These are phyloP conservation scores for Remersonia thermophila DNA, from an alignment of 2,329 filamentous ascomycete species.

Conservation along the genomic window DNA sequence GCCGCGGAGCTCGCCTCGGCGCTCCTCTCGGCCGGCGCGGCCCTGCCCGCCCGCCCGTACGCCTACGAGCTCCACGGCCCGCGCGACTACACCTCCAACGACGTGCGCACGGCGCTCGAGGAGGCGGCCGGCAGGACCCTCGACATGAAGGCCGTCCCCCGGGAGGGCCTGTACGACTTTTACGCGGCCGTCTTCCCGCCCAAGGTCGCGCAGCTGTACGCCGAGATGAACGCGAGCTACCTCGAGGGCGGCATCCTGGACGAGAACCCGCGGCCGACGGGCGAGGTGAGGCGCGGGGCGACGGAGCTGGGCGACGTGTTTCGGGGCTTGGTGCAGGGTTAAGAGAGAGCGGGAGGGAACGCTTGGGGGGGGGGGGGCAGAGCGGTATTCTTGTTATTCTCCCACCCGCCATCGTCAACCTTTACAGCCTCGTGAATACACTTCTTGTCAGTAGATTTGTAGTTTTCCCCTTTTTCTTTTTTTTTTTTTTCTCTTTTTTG, in stretches of 20 bases:
- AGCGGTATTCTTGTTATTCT: too few species aligned
- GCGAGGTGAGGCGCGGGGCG: conserved; percentile 6
- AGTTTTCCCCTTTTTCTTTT: too few species aligned
- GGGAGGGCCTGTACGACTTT: conserved; percentile 10
- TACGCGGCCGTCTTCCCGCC: conserved; percentile 12
- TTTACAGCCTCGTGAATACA: too few species aligned
- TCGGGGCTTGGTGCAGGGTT: neutral
- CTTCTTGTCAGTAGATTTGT: too few species aligned
- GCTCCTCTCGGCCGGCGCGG: conserved; percentile 4
- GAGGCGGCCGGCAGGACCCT: conserved; percentile 18
- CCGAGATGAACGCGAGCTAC: conserved; percentile 12
- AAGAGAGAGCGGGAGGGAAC: too few species aligned
- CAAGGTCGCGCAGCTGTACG: conserved; percentile 7
- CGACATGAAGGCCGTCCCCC: conserved; percentile 14
- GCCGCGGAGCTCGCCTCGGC: conserved; percentile 7
- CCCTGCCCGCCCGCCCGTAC: conserved; percentile 16
- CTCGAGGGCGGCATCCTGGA: conserved; percentile 12
- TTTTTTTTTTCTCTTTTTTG: too few species aligned
- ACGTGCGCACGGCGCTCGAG: conserved; percentile 21
- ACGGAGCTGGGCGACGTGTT: conserved; percentile 13
- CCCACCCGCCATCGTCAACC: too few species aligned
- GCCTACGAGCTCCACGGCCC: conserved; percentile 24
- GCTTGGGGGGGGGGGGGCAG: too few species aligned
- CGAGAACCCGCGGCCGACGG: conserved; percentile 11
- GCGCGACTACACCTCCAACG: conserved; percentile 17